Evolutionary conservation across 2,329 filamentous ascomycete species (phyloP), one percentile per base, ranked within the genome.

Genomic region (Penicillium nordicum): DNA sequence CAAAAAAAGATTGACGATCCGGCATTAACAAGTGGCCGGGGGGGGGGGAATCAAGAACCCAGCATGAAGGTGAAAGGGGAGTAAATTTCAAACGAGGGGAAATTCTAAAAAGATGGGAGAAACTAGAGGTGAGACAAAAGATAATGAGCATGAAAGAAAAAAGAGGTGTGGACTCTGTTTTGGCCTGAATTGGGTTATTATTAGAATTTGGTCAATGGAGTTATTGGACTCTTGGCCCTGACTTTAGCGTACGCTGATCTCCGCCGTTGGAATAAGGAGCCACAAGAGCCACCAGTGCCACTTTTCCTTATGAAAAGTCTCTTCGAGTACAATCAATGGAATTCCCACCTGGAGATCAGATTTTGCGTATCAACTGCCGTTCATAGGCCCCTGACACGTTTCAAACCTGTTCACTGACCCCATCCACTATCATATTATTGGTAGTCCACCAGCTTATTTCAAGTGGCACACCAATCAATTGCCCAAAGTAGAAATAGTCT

Each of bases 81-180:
- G 50, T 53, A 36, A 53, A 53, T 51, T 51, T 34, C 5, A 16
- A 51, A 44, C 18, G 37, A 59, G 57, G 51, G 53, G 49, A 43
- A 21, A 48, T 36, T 44, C 32, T 42, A 57, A 58, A 53, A 56
- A 41, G 21, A 51, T 44, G 45, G 41, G 38, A 52, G 55, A 45
- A 48, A 34, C 14, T 6, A 34, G 46, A 56, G 29, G 57, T 62
- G 61, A 64, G 61, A 64, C 59, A 64, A 57, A 57, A 57, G 51
- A 18, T 37, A 40, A 53, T 30, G 49, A 29, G 45, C 42, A 57
- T 56, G 51, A 60, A 58, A 56, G 53, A 60, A 61, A 53, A 53
- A 63, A 63, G 63, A 62, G 61, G 57, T 64, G 57, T 64, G 59
- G 61, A 48, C 27, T 47, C 32, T n/a, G 16, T 27, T 25, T 25